Conservation (phyloP, 2,329 filamentous ascomycete species). For the Monosporascus sp. region DNA sequence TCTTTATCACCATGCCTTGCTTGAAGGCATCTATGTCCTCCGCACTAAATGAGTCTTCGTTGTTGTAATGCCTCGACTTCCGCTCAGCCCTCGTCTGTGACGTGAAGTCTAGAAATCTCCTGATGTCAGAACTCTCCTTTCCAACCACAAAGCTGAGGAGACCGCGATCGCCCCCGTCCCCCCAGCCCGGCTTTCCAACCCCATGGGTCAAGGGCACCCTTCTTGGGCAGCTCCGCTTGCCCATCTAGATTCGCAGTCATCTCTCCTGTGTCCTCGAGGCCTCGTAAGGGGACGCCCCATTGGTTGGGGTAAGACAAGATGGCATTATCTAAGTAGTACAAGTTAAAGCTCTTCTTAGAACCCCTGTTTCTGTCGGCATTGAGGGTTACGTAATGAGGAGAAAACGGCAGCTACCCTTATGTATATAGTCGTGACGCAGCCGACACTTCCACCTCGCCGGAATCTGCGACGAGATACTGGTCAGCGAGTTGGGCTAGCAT, state of each 20-base stretch:
- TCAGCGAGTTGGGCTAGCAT: slow-evolving; percentile 33
- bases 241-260: slow-evolving; percentile 17
- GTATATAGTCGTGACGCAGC: slow-evolving; percentile 32
- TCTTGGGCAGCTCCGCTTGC: slow-evolving; percentile 22
- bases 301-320: slow-evolving; percentile 30
- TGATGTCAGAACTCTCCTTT: slow-evolving; percentile 14
- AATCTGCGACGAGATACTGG: slow-evolving; percentile 24
- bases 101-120: slow-evolving; percentile 34
- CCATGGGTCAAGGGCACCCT: slow-evolving; percentile 21
- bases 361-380: slow-evolving; percentile 11
- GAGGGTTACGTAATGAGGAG: slow-evolving; percentile 14
- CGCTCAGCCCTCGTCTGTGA: slow-evolving; percentile 28
- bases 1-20: slow-evolving; percentile 27
- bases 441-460: slow-evolving; percentile 33
- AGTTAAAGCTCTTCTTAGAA: slow-evolving; percentile 15
- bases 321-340: slow-evolving; percentile 23
- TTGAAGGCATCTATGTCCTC: slow-evolving; percentile 31
- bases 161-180: too few species aligned
- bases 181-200: slow-evolving; percentile 18
- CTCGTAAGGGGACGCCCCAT: slow-evolving; percentile 26
- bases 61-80: slow-evolving; percentile 24
- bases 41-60: slow-evolving; percentile 32
- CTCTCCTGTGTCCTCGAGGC: slow-evolving; percentile 19
- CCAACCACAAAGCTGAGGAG: neutral
- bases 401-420: slow-evolving; percentile 13